Evolutionary conservation across 768 basidiomycete species (phyloP).

Genomic region (Lactarius trivialis): DNA sequence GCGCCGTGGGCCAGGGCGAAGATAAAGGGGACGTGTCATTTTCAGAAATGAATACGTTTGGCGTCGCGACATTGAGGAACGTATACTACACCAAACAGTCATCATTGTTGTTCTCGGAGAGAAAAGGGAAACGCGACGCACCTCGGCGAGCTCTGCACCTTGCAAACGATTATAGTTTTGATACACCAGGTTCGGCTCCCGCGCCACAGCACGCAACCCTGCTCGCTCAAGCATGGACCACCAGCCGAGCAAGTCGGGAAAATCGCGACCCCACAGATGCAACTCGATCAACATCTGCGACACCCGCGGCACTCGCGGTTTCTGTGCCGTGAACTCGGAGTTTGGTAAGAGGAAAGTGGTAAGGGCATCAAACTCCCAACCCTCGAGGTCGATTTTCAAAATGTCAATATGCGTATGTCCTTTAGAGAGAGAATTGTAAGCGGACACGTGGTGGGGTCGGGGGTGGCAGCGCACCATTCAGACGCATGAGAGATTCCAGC

Average conservation of each 20-base stretch:
- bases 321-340: conserved; percentile 27
- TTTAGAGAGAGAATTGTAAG: background rate
- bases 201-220: conserved; percentile 43
- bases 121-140: conserved; percentile 14
- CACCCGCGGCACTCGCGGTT: conserved; percentile 35
- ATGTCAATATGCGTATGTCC: conserved; percentile 36
- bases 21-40: background rate
- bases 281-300: conserved; percentile 45
- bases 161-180: conserved; percentile 28
- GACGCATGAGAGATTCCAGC: conserved; percentile 39
- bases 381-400: conserved; percentile 44
- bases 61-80: conserved; percentile 9
- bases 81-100: conserved; percentile 6
- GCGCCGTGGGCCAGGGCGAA: background rate
- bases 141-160: conserved; percentile 30
- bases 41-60: conserved; percentile 14
- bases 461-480: conserved; percentile 37
- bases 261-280: conserved; percentile 29
- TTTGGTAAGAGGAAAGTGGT: conserved; percentile 35
- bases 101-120: background rate
- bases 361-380: conserved; percentile 42
- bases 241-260: conserved; percentile 33
- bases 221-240: conserved; percentile 43
- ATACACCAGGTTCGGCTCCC: conserved; percentile 36
- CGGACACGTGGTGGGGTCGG: background rate